phyloP scores from a whole-genome alignment of 140 eudicot species.

The Anethum foeniculum region DNA sequence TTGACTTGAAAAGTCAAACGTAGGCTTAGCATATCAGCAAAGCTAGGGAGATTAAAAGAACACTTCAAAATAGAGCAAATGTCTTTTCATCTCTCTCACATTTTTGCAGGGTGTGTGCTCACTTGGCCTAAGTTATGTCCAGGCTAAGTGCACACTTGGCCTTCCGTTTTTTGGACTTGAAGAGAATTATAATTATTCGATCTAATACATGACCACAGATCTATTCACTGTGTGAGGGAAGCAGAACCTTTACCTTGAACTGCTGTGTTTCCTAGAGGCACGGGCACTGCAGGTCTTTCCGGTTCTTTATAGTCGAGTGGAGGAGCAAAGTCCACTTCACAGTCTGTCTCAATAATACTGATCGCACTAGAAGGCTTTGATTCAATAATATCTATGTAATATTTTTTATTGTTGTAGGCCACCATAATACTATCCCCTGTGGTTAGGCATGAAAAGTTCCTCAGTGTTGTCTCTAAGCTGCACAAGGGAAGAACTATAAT shows the following conservation, averaged over 20 bases:
- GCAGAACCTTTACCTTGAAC: constrained; percentile 36
- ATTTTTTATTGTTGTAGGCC: constrained; percentile 30
- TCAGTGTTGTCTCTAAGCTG: constrained; percentile 94
- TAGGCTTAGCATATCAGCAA: neutral
- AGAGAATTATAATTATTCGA: neutral
- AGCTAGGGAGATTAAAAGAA: neutral
- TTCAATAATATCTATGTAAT: constrained; percentile 82
- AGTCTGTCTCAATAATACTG: constrained; percentile 85
- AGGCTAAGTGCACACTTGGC: neutral
- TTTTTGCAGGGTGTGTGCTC: neutral
- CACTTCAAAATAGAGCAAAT: neutral
- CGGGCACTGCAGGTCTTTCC: constrained; percentile 39
- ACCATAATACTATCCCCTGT: constrained; percentile 92
- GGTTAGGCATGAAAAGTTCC: constrained; percentile 96
- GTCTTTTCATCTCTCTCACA: neutral
- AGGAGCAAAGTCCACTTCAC: constrained; percentile 98
- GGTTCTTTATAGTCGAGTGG: constrained; percentile 97
- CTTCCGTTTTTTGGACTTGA: neutral
- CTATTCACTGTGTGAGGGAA: neutral
- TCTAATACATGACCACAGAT: neutral
- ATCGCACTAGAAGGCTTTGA: constrained; percentile 77
- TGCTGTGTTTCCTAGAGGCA: constrained; percentile 44
- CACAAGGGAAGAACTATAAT: constrained; percentile 18
- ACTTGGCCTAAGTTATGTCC: neutral
- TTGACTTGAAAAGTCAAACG: neutral